Base-by-base conservation (phyloP, 345 rosid genomes). In the Gossypium mustelinum region DNA sequence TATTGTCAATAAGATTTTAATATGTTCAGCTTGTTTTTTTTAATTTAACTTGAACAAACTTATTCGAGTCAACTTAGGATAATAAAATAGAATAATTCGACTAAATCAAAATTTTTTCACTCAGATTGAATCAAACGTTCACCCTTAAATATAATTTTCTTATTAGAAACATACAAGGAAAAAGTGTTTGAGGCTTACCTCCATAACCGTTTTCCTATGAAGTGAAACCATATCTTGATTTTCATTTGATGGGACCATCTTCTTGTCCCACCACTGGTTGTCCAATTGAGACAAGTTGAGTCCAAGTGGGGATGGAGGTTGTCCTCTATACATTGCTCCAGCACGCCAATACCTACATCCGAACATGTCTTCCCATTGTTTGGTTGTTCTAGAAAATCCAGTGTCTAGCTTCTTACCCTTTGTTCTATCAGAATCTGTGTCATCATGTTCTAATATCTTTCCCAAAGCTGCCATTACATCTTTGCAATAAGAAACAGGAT, bases 281-380 rank as follows among this genome's bases (percentile, higher is more conserved):
- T 60, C 78, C 3, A 77, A 43, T 29, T 75, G 69, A 34, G 54
- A 44, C 68, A 50, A 14, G 48, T 55, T 50, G 69, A 55, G 10
- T 47, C 47, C 76, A 84, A 76, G 79, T 3, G 62, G 16, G 24
- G 34, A 61, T 7, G 65, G 41, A 12, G n/a, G n/a, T 13, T 27
- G 14, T 14, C 65, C 65, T 61, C 43, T 14, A 14, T 62, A 62
- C 45, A 62, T 62, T 16, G 67, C 12, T 34, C 86, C 87, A 64
- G 84, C 89, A 24, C 75, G 78, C 86, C 84, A 72, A 57, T 84
- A 84, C 68, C 85, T 82, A 11, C 70, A 64, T 10, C 86, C 91
- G 77, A 79, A 82, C 34, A 78, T 78, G 66, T 77, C 79, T 81
- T 87, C 89, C 85, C 84, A 85, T 22, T 76, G 82, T 72, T 72